Base-by-base conservation (phyloP, 495 filamentous ascomycete species). In the Chaetomidium leptoderma region DNA sequence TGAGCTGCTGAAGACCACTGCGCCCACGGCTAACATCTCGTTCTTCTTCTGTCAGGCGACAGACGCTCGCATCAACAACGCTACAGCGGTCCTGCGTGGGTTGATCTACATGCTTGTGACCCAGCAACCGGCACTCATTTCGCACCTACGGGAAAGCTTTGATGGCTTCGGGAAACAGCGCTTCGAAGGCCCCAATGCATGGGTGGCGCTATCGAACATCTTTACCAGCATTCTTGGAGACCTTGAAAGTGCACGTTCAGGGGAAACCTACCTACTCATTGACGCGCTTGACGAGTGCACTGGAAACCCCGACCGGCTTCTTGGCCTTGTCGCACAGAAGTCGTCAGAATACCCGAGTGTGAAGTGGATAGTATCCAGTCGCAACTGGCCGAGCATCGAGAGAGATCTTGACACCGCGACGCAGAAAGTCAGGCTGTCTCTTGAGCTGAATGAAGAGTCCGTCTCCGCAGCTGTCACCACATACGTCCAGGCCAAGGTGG, bases 201-300 rank as follows among this genome's bases (percentile, higher is more conserved):
- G 62, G 61, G 36, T 61, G 14, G 66, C 64, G 3, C 37, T 76
- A 8, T 68, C 50, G 17, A 39, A 62, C 5, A 71, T 76, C 27
- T 65, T 75, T 14, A 52, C 33, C 10, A 43, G 35, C 13, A 72
- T 77, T 10, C 46, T 78, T 4, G 58, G 66, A 37, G 72, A 75
- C 48, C 49, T 54, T 13, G n/a, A 45, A 6, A 45, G 37, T 13
- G 37, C 8, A 11, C 49, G 29, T n/a, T 27, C 70, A 17, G 11
- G 58, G 1, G 36, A 2, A 3, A 61, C 66, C 0, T 72, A 64
- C 60, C 33, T 78, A 8, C 53, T 81, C 2, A 66, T 81, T 43
- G 80, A 83, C 59, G 80, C 76, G 16, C 72, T 83, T 4, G 76
- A 81, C 59, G 78, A 82, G 62, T 81, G 75, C 48, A 58, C 40